A percentile compares a stretch with the other conserved stretches of the same genome.
Evolutionary conservation across 345 rosid species (phyloP).

Genomic region (Heritiera littoralis): DNA sequence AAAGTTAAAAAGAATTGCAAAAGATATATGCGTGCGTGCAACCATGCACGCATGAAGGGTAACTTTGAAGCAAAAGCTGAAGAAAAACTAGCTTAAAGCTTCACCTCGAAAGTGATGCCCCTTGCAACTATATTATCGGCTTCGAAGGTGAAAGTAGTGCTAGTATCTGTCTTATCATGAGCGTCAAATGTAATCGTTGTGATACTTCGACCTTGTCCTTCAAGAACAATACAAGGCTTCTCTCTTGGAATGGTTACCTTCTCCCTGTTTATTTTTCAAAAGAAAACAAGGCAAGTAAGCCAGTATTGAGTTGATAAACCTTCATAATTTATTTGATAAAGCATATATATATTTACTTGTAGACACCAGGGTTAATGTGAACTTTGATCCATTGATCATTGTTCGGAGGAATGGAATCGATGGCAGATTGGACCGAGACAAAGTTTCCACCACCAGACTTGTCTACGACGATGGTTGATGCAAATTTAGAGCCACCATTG

Average conservation of each 20-base stretch:
- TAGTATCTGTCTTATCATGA: conserved; percentile 22
- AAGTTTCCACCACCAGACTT: neutral
- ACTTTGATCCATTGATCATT: conserved; percentile 23
- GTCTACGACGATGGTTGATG: conserved; percentile 6
- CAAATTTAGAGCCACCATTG: neutral
- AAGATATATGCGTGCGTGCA: too few relatives aligned
- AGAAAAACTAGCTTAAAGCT: too few relatives aligned
- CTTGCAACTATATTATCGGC: conserved; percentile 41
- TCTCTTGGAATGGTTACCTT: conserved; percentile 38
- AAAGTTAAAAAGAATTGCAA: too few relatives aligned
- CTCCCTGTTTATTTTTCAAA: conserved; percentile 19
- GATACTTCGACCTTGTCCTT: conserved; percentile 29
- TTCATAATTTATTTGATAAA: neutral
- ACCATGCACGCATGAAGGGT: too few relatives aligned
- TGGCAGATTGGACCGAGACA: conserved; percentile 22
- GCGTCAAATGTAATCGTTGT: conserved; percentile 30
- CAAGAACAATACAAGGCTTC: conserved; percentile 44
- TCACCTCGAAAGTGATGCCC: conserved; percentile 52
- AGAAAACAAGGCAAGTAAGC: neutral
- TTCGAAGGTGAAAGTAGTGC: conserved; percentile 30
- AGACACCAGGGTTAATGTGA: conserved; percentile 1
- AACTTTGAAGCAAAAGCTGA: neutral
- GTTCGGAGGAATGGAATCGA: conserved; percentile 40
- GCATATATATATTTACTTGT: neutral
- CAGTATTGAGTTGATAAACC: neutral